A percentile compares a stretch with the other conserved stretches of the same genome.
Evolutionary conservation across 73 alveolate genomes (phyloP).

Genomic region (Blepharisma stoltei): DNA sequence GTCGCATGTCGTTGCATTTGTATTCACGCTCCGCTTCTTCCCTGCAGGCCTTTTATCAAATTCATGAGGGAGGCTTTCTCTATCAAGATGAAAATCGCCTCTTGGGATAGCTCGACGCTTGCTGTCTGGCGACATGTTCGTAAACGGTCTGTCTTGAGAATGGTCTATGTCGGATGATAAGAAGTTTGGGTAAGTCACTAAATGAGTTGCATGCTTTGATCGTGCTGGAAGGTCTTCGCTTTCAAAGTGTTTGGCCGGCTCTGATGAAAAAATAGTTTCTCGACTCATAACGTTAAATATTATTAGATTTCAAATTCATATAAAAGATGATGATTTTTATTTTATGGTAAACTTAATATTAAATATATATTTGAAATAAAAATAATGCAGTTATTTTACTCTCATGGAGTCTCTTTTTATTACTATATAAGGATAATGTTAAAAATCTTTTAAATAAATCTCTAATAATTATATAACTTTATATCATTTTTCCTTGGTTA

Average conservation of each 20-base stretch:
- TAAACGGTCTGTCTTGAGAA: conserved; percentile 25
- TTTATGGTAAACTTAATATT: too few relatives aligned
- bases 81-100: background rate
- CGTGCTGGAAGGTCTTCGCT: conserved; percentile 9
- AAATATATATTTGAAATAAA: too few relatives aligned
- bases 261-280: background rate
- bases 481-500: too few relatives aligned
- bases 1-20: background rate
- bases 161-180: conserved; percentile 4
- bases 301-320: too few relatives aligned
- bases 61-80: background rate
- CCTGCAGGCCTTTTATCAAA: background rate
- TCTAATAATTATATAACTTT: too few relatives aligned
- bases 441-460: too few relatives aligned
- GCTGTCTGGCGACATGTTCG: conserved; percentile 2
- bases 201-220: background rate
- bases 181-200: conserved; percentile 21
- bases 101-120: background rate
- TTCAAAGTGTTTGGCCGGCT: conserved; percentile 16
- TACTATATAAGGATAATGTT: too few relatives aligned
- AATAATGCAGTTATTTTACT: too few relatives aligned
- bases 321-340: too few relatives aligned
- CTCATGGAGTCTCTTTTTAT: too few relatives aligned
- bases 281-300: too few relatives aligned
- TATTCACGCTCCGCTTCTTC: background rate